A percentile compares a stretch with the other conserved stretches of the same genome.
Conservation (phyloP, 2,329 filamentous ascomycete species). For the Colletotrichum sp. region DNA sequence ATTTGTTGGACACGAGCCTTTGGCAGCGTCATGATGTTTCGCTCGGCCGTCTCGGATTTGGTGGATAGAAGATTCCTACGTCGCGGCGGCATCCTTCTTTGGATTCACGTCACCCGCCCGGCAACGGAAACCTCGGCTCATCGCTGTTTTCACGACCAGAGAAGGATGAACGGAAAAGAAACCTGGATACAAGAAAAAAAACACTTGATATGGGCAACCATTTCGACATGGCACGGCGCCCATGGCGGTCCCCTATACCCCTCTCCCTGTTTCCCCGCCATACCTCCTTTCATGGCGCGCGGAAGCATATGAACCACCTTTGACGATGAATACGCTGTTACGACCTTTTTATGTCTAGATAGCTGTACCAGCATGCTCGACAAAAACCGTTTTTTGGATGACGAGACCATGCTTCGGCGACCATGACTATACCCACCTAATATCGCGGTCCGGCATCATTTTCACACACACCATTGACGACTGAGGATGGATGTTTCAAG, state of each 20-base stretch:
- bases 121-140: constrained; percentile 16
- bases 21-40: constrained; percentile 22
- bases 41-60: constrained; percentile 28
- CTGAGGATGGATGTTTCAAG: neutral
- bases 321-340: constrained; percentile 52
- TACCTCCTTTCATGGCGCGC: constrained; percentile 18
- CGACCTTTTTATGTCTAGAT: constrained; percentile 50
- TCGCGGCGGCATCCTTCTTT: constrained; percentile 12
- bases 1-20: constrained; percentile 27
- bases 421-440: constrained; percentile 46
- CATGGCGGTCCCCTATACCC: constrained; percentile 32
- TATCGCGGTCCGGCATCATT: constrained; percentile 22
- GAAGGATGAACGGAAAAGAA: constrained; percentile 37
- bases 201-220: constrained; percentile 44
- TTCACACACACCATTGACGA: neutral
- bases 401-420: constrained; percentile 34
- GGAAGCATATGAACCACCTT: constrained; percentile 27
- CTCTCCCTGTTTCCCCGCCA: constrained; percentile 21
- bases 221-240: constrained; percentile 37
- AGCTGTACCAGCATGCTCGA: constrained; percentile 38
- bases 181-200: constrained; percentile 45
- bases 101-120: constrained; percentile 17
- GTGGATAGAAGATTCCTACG: constrained; percentile 38
- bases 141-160: constrained; percentile 35
- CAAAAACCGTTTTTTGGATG: constrained; percentile 22